These are phyloP conservation scores for Aspergillus cristatus DNA, from an alignment of 495 filamentous ascomycete species.

Conservation along the genomic window DNA sequence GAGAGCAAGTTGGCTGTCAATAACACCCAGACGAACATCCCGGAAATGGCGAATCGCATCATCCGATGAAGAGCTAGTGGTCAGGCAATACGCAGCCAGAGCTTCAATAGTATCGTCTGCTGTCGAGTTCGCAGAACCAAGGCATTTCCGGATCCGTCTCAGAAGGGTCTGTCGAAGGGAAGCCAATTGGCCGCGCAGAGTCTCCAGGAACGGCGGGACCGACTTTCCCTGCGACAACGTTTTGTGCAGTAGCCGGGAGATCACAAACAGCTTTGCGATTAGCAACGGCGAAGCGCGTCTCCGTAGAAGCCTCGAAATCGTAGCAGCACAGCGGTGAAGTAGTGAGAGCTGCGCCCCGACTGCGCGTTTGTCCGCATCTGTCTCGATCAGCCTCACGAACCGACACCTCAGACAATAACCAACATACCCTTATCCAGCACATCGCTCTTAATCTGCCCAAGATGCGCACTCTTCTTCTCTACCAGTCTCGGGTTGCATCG, in stretches of 20 bases:
- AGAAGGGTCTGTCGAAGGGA: constrained; percentile 52
- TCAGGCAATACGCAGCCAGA: constrained; percentile 73
- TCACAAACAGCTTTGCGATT: constrained; percentile 71
- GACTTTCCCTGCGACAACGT: constrained; percentile 46
- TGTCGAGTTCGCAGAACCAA: constrained; percentile 44
- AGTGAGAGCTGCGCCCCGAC: constrained; percentile 55
- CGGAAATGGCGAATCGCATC: constrained; percentile 81
- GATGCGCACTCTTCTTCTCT: constrained; percentile 55
- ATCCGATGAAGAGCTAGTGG: constrained; percentile 69
- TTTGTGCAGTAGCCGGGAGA: constrained; percentile 63
- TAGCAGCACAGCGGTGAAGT: constrained; percentile 48
- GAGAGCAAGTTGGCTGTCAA: constrained; percentile 46
- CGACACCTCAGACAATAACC: neutral
- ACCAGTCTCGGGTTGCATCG: constrained; percentile 68
- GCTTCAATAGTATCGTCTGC: constrained; percentile 53
- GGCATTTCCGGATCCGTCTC: constrained; percentile 54
- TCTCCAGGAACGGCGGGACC: constrained; percentile 48
- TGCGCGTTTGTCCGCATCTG: constrained; percentile 44
- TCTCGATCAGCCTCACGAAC: constrained; percentile 22
- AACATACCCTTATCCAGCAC: constrained; percentile 36
- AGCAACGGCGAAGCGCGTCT: constrained; percentile 51
- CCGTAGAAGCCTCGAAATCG: constrained; percentile 48
- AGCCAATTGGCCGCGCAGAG: constrained; percentile 51
- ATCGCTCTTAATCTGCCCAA: constrained; percentile 48
- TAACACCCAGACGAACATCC: constrained; percentile 56